Percentiles rank a stretch among this genome's conserved stretches.
phyloP scores from a whole-genome alignment of 2,329 filamentous ascomycete species.

The Catunica adiposa region DNA sequence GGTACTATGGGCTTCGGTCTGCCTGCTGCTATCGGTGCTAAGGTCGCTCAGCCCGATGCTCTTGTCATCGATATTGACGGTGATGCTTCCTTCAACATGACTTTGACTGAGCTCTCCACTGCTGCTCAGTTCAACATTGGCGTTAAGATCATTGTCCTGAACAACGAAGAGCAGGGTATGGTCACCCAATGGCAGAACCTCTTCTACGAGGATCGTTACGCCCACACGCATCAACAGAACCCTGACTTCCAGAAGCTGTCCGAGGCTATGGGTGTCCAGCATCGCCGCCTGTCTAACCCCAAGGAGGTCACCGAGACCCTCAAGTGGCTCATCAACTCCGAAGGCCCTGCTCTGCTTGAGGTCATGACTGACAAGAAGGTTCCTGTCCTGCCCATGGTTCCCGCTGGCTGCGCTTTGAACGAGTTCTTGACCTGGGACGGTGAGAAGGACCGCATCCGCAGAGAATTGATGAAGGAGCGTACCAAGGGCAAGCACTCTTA shows the following conservation, averaged over 20 bases:
- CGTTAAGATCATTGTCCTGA: conserved; percentile 84
- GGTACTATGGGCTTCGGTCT: conserved; percentile 82
- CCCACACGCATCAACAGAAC: conserved; percentile 80
- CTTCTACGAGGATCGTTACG: conserved; percentile 79
- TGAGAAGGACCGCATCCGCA: conserved; percentile 50
- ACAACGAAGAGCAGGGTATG: conserved; percentile 96
- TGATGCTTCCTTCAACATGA: conserved; percentile 99
- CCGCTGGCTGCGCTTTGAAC: conserved; percentile 68
- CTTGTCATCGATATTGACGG: conserved; percentile 93
- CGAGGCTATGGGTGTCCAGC: conserved; percentile 78
- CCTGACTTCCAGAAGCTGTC: conserved; percentile 84
- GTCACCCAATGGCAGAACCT: conserved; percentile 92
- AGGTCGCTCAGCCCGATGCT: conserved; percentile 60
- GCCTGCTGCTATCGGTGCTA: conserved; percentile 86
- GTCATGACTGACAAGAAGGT: conserved; percentile 84
- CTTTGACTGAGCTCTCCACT: conserved; percentile 82
- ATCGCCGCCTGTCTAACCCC: conserved; percentile 53
- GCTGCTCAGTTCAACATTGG: conserved; percentile 93
- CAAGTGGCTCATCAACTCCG: conserved; percentile 56
- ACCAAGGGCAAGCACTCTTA: conserved; percentile 35
- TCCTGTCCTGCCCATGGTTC: conserved; percentile 95
- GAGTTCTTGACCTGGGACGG: conserved; percentile 85
- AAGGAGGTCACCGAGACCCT: conserved; percentile 63
- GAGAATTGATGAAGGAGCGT: conserved; percentile 49
- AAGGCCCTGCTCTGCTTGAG: conserved; percentile 86